Conservation (phyloP, 1,139 yeast species). For the Suhomyces ambrosiae region DNA sequence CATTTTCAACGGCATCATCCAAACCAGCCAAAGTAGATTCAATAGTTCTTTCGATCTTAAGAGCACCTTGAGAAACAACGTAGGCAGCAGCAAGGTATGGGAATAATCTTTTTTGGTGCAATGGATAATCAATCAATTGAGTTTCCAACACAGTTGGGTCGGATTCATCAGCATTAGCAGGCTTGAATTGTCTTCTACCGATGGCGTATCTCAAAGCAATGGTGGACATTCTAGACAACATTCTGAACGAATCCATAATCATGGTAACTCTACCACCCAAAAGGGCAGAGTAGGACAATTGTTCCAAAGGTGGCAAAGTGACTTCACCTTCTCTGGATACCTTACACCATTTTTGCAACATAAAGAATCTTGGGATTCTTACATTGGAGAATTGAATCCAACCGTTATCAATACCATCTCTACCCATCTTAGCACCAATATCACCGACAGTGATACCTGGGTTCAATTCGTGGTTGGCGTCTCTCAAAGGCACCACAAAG, state of each 20-base stretch:
- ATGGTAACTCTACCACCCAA: slow-evolving; percentile 49
- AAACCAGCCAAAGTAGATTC: slow-evolving; percentile 31
- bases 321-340: slow-evolving; percentile 46
- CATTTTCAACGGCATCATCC: slow-evolving; percentile 39
- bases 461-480: slow-evolving; percentile 43
- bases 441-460: slow-evolving; percentile 51
- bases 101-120: slow-evolving; percentile 49
- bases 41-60: slow-evolving; percentile 37
- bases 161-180: slow-evolving; percentile 24
- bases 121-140: slow-evolving; percentile 49
- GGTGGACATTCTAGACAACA: slow-evolving; percentile 44
- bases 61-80: slow-evolving; percentile 44
- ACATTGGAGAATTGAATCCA: slow-evolving; percentile 53
- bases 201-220: slow-evolving; percentile 49
- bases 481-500: slow-evolving; percentile 52
- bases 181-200: slow-evolving; percentile 49
- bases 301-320: slow-evolving; percentile 47
- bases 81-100: slow-evolving; percentile 49
- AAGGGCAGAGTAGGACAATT: slow-evolving; percentile 49
- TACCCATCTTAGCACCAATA: slow-evolving; percentile 53
- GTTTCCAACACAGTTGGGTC: slow-evolving; percentile 21
- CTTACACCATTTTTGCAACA: slow-evolving; percentile 52
- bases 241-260: slow-evolving; percentile 49
- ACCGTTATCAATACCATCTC: slow-evolving; percentile 53
- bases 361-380: slow-evolving; percentile 47